Evolutionary conservation across 176 grass and related monocot genomes (phyloP).

Genomic region (Pontederia paniculata): DNA sequence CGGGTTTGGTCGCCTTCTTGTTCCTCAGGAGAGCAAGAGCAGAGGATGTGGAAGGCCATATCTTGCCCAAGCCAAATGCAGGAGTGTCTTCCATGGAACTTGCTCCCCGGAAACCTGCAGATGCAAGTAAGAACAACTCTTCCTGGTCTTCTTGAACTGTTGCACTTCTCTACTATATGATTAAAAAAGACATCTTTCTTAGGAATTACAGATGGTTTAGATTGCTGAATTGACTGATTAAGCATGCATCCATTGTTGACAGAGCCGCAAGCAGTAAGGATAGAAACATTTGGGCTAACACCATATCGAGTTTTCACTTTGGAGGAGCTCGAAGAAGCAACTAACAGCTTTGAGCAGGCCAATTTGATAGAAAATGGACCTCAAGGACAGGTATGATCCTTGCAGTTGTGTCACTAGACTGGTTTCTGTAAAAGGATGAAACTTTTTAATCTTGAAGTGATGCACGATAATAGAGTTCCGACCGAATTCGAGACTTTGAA

Average conservation of each 20-base stretch:
- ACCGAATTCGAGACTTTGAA: no score
- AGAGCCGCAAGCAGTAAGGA: slow-evolving; percentile 56
- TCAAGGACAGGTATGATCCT: slow-evolving; percentile 41
- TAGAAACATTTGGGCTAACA: slow-evolving; percentile 47
- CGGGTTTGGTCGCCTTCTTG: slow-evolving; percentile 39
- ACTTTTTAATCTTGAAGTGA: no score
- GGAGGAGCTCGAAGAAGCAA: slow-evolving; percentile 82
- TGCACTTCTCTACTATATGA: no score
- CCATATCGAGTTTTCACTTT: slow-evolving; percentile 33
- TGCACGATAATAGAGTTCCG: no score
- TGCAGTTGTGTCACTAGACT: no score
- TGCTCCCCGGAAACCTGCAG: slow-evolving; percentile 38
- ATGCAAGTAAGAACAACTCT: slow-evolving; percentile 48
- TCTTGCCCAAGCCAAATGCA: slow-evolving; percentile 24
- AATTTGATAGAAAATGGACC: slow-evolving; percentile 44
- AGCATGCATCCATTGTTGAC: slow-evolving; percentile 4
- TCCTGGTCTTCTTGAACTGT: background rate
- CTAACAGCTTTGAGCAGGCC: slow-evolving; percentile 40
- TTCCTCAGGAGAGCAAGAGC: slow-evolving; percentile 38
- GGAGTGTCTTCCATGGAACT: slow-evolving; percentile 18
- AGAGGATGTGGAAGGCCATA: slow-evolving; percentile 17
- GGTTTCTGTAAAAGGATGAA: no score
- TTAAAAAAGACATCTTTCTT: no score
- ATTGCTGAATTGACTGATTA: background rate
- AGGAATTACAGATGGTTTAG: no score